These are phyloP conservation scores for Funneliformis geosporum DNA, from an alignment of 192 early-diverging fungal species.

Conservation along the genomic window DNA sequence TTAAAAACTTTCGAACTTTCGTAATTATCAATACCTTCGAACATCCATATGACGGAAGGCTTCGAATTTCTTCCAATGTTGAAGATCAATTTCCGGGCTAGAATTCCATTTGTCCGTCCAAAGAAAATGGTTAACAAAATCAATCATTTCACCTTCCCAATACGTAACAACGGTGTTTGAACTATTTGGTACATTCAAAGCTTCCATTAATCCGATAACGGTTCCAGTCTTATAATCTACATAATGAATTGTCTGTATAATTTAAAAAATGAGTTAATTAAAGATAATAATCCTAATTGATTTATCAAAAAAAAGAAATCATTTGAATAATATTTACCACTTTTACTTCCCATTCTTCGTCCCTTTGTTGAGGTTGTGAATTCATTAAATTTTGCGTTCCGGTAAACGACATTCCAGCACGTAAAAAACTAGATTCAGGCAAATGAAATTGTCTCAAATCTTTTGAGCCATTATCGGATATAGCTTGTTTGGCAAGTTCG, in stretches of 20 bases:
- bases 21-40: neutral
- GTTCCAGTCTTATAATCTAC: slow-evolving; percentile 44
- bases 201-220: slow-evolving; percentile 58
- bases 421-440: slow-evolving; percentile 43
- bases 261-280: neutral
- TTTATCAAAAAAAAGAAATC: neutral
- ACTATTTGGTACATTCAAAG: slow-evolving; percentile 57
- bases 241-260: slow-evolving; percentile 40
- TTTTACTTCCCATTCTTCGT: slow-evolving; percentile 50
- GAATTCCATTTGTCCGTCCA: slow-evolving; percentile 64
- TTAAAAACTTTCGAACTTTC: neutral
- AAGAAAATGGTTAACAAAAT: slow-evolving; percentile 59
- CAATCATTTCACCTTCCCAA: slow-evolving; percentile 70
- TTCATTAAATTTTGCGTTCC: slow-evolving; percentile 45
- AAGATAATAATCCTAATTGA: neutral
- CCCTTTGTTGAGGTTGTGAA: slow-evolving; percentile 23
- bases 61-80: slow-evolving; percentile 47
- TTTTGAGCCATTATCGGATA: slow-evolving; percentile 1
- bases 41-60: slow-evolving; percentile 43
- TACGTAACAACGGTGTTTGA: slow-evolving; percentile 53
- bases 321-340: slow-evolving; percentile 35
- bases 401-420: slow-evolving; percentile 41
- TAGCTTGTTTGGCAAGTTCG: neutral
- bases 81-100: slow-evolving; percentile 41
- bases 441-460: slow-evolving; percentile 25